Evolutionary conservation across 768 basidiomycete genomes (phyloP).

Genomic region (Mycena floridula): DNA sequence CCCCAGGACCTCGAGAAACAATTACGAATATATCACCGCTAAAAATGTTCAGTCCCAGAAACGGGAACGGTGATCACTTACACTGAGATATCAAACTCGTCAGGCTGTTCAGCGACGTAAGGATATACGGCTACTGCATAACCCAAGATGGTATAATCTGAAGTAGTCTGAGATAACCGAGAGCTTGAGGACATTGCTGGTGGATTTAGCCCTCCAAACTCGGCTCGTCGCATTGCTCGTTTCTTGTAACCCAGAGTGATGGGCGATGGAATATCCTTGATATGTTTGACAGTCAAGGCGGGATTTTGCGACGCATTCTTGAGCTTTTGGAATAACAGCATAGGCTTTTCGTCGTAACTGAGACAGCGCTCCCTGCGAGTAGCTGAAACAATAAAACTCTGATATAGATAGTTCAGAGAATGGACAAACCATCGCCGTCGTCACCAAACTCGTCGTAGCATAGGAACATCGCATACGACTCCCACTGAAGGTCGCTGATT

Average conservation of each 20-base stretch:
- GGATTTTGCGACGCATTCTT: neutral
- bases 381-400: no score
- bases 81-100: neutral
- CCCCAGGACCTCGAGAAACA: constrained; percentile 85
- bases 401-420: neutral
- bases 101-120: neutral
- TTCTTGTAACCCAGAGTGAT: neutral
- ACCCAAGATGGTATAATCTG: neutral
- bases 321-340: neutral
- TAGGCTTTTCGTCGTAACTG: neutral
- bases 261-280: neutral
- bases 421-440: neutral
- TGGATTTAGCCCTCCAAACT: neutral
- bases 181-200: neutral
- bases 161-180: no score
- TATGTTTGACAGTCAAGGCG: neutral
- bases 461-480: neutral
- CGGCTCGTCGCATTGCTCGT: neutral
- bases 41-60: no score
- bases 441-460: neutral
- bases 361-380: neutral
- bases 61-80: no score
- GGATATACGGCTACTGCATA: neutral
- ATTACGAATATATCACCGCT: constrained; percentile 95
- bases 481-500: neutral